Evolutionary conservation across 768 basidiomycete genomes (phyloP).

Genomic region (Termitomyces sp.): DNA sequence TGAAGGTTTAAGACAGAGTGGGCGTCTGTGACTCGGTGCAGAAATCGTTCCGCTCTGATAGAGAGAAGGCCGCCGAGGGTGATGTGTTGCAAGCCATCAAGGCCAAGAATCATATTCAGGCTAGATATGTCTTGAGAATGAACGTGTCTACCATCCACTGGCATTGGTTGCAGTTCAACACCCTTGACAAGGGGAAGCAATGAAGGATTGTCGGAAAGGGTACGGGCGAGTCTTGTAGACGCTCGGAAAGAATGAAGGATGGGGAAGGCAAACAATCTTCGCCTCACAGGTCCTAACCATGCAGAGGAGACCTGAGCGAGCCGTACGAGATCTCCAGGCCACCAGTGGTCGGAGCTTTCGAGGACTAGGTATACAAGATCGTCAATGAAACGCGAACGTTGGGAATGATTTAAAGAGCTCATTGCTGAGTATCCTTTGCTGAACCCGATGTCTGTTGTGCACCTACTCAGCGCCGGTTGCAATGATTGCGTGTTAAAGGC

Average conservation of each 20-base stretch:
- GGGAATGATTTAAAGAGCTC: neutral
- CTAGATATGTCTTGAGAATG: constrained; percentile 30
- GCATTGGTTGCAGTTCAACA: constrained; percentile 38
- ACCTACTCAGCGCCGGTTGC: neutral
- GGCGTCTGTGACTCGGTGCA: constrained; percentile 38
- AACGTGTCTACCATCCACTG: constrained; percentile 14
- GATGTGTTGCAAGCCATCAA: constrained; percentile 40
- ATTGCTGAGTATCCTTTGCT: neutral
- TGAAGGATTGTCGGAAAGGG: constrained; percentile 34
- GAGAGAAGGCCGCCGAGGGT: constrained; percentile 47
- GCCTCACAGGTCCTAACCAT: constrained; percentile 44
- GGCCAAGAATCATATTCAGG: constrained; percentile 38
- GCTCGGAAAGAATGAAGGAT: constrained; percentile 37
- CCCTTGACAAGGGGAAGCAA: constrained; percentile 36
- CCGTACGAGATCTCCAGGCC: constrained; percentile 46
- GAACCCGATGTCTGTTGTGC: neutral
- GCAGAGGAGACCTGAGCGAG: constrained; percentile 48
- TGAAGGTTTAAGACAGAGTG: constrained; percentile 39
- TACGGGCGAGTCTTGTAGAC: constrained; percentile 38
- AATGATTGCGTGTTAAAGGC: neutral
- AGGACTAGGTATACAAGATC: constrained; percentile 55
- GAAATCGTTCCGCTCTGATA: constrained; percentile 44
- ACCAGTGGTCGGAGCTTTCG: constrained; percentile 48
- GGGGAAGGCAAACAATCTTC: constrained; percentile 43
- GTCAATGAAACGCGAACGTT: constrained; percentile 34